Base-by-base conservation (phyloP, 2,329 filamentous ascomycete genomes). In the Xylaria sp. region DNA sequence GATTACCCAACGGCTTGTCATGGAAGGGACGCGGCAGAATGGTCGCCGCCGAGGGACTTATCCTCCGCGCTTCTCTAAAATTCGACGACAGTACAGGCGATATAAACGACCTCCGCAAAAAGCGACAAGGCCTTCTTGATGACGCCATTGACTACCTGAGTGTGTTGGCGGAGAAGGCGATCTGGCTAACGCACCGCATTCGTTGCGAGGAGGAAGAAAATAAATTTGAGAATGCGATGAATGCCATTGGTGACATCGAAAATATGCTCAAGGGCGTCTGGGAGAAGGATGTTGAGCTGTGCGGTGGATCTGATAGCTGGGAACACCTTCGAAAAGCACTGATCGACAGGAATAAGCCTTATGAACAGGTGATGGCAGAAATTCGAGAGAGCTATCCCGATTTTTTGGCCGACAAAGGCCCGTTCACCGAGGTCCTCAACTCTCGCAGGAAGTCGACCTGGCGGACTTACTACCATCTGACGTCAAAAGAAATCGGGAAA, bases 171-270 rank as follows among this genome's bases (percentile, higher is more conserved):
- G 50, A 54, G 17, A 57, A 56, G 39, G 54, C 49, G 13, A 44
- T 57, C 18, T 62, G 59, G 59, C 50, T 62, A 2, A 47, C 46
- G 0, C 11, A 8, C 11, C 56, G 59, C 16, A 22, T 59, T 4
- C 13, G 24, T 0, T 19, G 5, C 1, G 16, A 48, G 2, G 6
- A 13, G 1, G 2, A 13, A 0, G 59, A 57, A 19, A 18, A 1
- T 2, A 4, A 0, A 0, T 34, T 16, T 20, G n/a, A 18, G 0
- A 57, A 59, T 18, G 59, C 48, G 2, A 44, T 5, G 13, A 18
- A 22, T 19, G 38, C 42, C 2, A 20, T 38, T 5, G 11, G 4
- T 0, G 59, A 62, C 24, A 42, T 62, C 17, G 50, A 22, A 5
- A 40, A 29, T 7, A 21, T 57, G 1, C 37, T 60, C 4, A 34